Percentiles rank a stretch among this genome's conserved stretches.
Evolutionary conservation across 78 protist species (phyloP).

Genomic region (Dictyostelium capitatum): DNA sequence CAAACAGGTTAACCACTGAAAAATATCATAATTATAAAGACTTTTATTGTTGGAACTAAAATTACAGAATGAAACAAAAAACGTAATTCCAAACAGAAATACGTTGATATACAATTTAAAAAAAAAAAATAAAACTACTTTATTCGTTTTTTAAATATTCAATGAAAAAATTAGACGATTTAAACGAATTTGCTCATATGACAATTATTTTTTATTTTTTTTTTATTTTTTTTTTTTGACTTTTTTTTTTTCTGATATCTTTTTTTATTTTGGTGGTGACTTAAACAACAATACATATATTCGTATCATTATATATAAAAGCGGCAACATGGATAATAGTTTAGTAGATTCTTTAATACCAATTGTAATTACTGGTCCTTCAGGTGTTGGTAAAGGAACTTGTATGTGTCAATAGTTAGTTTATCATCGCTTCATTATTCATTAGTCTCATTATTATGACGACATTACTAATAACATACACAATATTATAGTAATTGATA

Average conservation of each 20-base stretch:
- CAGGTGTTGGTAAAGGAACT: conserved; percentile 89
- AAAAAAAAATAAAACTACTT: too few species aligned
- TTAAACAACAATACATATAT: conserved; percentile 3
- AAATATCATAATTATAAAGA: too few species aligned
- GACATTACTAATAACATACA: neutral
- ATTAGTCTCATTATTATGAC: neutral
- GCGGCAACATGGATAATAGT: conserved; percentile 24
- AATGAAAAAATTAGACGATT: too few species aligned
- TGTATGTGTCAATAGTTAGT: conserved; percentile 62
- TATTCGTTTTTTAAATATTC: too few species aligned
- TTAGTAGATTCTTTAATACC: conserved; percentile 36
- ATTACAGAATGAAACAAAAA: too few species aligned
- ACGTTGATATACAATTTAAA: too few species aligned
- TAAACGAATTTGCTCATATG: too few species aligned
- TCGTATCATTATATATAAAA: neutral
- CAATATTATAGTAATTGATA: conserved; percentile 58
- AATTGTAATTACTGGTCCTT: conserved; percentile 82
- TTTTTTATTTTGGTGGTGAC: neutral
- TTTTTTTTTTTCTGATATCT: neutral
- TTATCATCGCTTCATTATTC: too few species aligned
- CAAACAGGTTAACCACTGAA: too few species aligned
- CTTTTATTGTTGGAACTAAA: too few species aligned
- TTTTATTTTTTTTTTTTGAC: neutral
- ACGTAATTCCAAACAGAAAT: too few species aligned
- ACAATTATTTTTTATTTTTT: neutral